Evolutionary conservation across 495 filamentous ascomycete species (phyloP), one percentile per base, ranked within the genome.

Genomic region (Collariella sp.): DNA sequence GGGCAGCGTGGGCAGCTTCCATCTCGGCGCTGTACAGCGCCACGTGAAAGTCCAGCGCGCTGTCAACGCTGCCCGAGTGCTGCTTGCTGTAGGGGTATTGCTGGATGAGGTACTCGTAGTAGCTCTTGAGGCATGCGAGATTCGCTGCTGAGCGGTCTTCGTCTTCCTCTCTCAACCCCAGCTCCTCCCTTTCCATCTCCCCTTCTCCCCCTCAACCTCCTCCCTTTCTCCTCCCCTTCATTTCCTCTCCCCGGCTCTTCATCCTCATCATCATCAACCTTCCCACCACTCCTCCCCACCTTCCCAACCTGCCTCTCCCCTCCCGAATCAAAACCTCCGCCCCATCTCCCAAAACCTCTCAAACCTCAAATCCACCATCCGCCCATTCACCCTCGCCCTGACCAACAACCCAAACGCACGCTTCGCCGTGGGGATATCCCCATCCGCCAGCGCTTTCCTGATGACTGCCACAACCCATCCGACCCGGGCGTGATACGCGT

Each of bases 241-340:
- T 33, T 38, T 15, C 18, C 53, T 10, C 23, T 31, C 34, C 33
- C 43, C 9, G 43, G 18, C 41, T 19, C 46, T 26, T 23, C 39
- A 19, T 31, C 33, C 12, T 9, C 22, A 12, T 34, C 22, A n/a
- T 16, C 10, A 7, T 23, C 35, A 2, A 2, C 24, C 16, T 41
- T 20, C 20, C 15, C 33, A 13, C 33, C 22, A 11, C n/a, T 1
- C 19, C 23, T 23, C 31, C 18, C 41, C 20, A 18, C 45, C 16
- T n/a, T 22, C 31, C 7, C 41, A 15, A 13, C 26, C 34, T 11
- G 6, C 29, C 51, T 72, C 70, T n/a, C 68, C 67, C 24, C 69
- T 67, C 12, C 71, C 56, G 61, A n/a, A 70, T 61, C 7, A 77
- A 58, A 18, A 76, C 65, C 63, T 76, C 72, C 0, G 67, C 65